A percentile compares a stretch with the other conserved stretches of the same genome.
These are phyloP conservation scores for Daldinia childiae DNA, from an alignment of 495 filamentous ascomycete genomes.

Conservation along the genomic window DNA sequence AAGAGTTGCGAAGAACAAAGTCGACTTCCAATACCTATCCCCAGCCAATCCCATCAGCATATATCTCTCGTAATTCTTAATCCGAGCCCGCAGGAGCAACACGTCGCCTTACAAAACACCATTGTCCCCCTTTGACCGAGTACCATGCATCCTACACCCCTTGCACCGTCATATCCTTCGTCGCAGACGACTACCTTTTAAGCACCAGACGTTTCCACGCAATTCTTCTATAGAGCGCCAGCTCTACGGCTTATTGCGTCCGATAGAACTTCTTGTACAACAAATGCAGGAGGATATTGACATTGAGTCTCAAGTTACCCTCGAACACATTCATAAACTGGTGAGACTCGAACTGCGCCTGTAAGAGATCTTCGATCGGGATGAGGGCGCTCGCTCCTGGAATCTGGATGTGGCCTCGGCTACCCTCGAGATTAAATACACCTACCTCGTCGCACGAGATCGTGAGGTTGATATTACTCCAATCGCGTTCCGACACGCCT, in stretches of 20 bases:
- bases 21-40: conserved; percentile 23
- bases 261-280: conserved; percentile 98
- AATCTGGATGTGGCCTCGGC: conserved; percentile 92
- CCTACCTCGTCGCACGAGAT: conserved; percentile 95
- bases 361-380: conserved; percentile 90
- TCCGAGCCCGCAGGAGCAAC: conserved; percentile 13
- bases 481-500: conserved; percentile 85
- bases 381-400: conserved; percentile 92
- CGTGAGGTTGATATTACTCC: conserved; percentile 90
- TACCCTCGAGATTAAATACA: conserved; percentile 91
- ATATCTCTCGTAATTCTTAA: conserved; percentile 18
- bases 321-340: conserved; percentile 96
- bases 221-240: conserved; percentile 6
- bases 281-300: conserved; percentile 93
- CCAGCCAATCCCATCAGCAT: conserved; percentile 23
- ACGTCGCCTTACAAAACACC: conserved; percentile 30
- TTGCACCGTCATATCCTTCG: conserved; percentile 12
- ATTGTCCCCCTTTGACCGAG: conserved; percentile 22
- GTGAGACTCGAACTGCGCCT: conserved; percentile 95
- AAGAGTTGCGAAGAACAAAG: conserved; percentile 32
- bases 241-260: conserved; percentile 65
- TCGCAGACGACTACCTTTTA: conserved; percentile 12
- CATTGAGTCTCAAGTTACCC: conserved; percentile 85
- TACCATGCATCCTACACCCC: conserved; percentile 26
- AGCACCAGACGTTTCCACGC: neutral